Percentiles rank a stretch among this genome's conserved stretches.
Conservation (phyloP, 2,329 filamentous ascomycete genomes). For the Parastagonospora nodorum region DNA sequence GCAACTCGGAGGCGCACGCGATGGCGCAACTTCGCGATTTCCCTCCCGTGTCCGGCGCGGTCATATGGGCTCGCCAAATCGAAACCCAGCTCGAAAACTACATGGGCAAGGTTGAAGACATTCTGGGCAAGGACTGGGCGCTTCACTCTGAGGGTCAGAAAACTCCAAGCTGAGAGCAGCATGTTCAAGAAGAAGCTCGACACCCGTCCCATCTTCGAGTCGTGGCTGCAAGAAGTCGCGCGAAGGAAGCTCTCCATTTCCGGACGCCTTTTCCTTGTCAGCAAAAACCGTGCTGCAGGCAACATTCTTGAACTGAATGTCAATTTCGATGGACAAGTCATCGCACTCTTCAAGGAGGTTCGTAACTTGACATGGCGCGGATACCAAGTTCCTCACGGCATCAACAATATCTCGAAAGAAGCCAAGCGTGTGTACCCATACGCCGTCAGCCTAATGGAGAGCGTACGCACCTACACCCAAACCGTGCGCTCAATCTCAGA, state of each 20-base stretch:
- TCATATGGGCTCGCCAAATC: slow-evolving; percentile 97
- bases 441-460: slow-evolving; percentile 98
- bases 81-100: slow-evolving; percentile 94
- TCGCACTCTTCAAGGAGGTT: slow-evolving; percentile 97
- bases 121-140: slow-evolving; percentile 92
- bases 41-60: slow-evolving; percentile 92
- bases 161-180: slow-evolving; percentile 87
- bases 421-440: slow-evolving; percentile 99
- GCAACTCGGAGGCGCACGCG: slow-evolving; percentile 93
- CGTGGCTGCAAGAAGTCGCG: slow-evolving; percentile 90
- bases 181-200: slow-evolving; percentile 97
- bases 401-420: slow-evolving; percentile 96
- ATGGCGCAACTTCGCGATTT: slow-evolving; percentile 98
- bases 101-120: slow-evolving; percentile 99
- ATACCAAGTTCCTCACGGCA: slow-evolving; percentile 89
- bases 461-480: slow-evolving; percentile 89
- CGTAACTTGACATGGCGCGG: slow-evolving; percentile 94
- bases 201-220: slow-evolving; percentile 90
- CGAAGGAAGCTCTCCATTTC: slow-evolving; percentile 88
- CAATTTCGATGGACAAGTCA: slow-evolving; percentile 97
- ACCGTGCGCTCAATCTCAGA: slow-evolving; percentile 81
- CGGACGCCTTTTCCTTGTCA: slow-evolving; percentile 88
- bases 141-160: slow-evolving; percentile 95
- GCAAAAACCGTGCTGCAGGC: slow-evolving; percentile 84
- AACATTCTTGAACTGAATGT: slow-evolving; percentile 87